Conservation (phyloP, 208 protist species). For the Trypanosoma melophagium region DNA sequence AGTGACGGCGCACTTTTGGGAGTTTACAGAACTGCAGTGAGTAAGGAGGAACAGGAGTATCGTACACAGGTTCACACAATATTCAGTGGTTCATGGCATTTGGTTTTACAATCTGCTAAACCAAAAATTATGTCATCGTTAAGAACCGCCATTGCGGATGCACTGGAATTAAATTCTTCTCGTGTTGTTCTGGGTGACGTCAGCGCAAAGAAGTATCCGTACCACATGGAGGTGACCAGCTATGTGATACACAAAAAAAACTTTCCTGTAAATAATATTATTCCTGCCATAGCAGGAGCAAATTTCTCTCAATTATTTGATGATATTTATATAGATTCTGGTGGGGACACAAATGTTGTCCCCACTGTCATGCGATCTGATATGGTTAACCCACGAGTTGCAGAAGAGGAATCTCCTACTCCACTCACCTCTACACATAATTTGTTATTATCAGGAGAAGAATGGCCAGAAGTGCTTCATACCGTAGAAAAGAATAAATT, state of each 20-base stretch:
- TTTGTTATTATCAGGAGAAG: slow-evolving; percentile 1
- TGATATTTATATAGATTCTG: slow-evolving; percentile 2
- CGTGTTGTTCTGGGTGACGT: slow-evolving; percentile 10
- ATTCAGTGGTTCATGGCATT: slow-evolving; percentile 22
- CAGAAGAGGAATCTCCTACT: neutral
- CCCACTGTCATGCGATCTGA: slow-evolving; percentile 1
- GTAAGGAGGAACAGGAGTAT: neutral
- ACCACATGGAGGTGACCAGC: slow-evolving; percentile 4
- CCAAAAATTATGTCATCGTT: neutral
- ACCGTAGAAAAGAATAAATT: neutral
- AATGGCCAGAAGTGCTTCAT: slow-evolving; percentile 7
- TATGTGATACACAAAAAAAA: slow-evolving; percentile 3
- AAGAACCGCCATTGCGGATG: neutral
- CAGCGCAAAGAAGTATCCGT: slow-evolving; percentile 8
- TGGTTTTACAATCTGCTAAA: slow-evolving; percentile 11
- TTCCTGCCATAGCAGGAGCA: neutral
- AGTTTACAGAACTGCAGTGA: neutral
- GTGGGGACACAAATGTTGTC: slow-evolving; percentile 5
- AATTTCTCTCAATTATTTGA: slow-evolving; percentile 2
- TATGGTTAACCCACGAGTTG: neutral
- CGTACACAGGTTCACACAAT: slow-evolving; percentile 3
- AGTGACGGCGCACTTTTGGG: neutral
- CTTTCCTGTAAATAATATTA: neutral
- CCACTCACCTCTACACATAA: slow-evolving; percentile 3
- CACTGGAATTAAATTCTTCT: neutral